phyloP scores from a whole-genome alignment of 768 basidiomycete species.

The Rhizopogon sp. region DNA sequence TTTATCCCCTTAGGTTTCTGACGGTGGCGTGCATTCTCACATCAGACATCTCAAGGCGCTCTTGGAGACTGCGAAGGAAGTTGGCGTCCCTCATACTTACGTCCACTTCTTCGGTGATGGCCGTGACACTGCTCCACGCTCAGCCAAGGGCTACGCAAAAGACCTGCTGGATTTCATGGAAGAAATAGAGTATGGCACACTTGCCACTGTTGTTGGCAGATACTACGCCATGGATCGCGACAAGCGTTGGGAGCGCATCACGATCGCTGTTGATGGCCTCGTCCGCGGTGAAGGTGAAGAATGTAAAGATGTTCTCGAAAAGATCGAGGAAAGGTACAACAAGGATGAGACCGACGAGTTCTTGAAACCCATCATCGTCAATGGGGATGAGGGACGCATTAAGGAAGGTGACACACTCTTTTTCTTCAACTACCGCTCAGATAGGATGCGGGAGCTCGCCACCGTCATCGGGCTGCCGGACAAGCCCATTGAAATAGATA shows the following conservation, averaged over 20 bases:
- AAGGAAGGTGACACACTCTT: slow-evolving; percentile 88
- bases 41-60: slow-evolving; percentile 87
- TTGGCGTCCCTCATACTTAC: slow-evolving; percentile 79
- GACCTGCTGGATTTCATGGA: slow-evolving; percentile 74
- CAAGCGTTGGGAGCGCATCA: slow-evolving; percentile 93
- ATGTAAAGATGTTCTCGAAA: slow-evolving; percentile 52
- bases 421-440: slow-evolving; percentile 97
- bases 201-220: slow-evolving; percentile 82
- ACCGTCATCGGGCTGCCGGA: slow-evolving; percentile 75
- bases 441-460: slow-evolving; percentile 92
- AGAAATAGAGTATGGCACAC: slow-evolving; percentile 72
- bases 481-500: slow-evolving; percentile 76
- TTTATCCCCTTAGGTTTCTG: slow-evolving; percentile 58
- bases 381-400: slow-evolving; percentile 72
- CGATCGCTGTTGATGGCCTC: slow-evolving; percentile 84
- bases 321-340: slow-evolving; percentile 69
- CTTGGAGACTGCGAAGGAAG: slow-evolving; percentile 84
- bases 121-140: slow-evolving; percentile 88
- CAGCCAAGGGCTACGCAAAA: slow-evolving; percentile 70
- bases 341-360: slow-evolving; percentile 93
- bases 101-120: slow-evolving; percentile 96
- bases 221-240: slow-evolving; percentile 98
- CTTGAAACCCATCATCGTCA: slow-evolving; percentile 88
- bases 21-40: slow-evolving; percentile 97
- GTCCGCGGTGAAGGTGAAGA: slow-evolving; percentile 65